Evolutionary conservation across 371 early-diverging fungal species (phyloP), one percentile per base, ranked within the genome.

Genomic region (Rhizopus stolonifer): DNA sequence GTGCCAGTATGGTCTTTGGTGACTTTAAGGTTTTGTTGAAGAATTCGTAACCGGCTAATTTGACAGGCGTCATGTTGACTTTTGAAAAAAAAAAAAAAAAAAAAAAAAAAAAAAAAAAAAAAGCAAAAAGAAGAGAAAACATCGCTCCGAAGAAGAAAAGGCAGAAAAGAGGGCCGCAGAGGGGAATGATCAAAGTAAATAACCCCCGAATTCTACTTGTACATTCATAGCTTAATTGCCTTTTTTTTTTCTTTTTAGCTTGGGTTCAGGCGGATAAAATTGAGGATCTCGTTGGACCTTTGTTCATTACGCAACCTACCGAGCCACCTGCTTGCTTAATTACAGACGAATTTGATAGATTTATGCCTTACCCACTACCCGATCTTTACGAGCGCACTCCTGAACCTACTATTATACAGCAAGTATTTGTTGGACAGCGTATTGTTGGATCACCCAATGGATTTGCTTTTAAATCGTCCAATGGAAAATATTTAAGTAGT

Each of bases 1-100:
- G 97, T 0, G 95, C 97, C 13, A 95, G 85, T 26, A 96, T 75
- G 58, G 82, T 74, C 52, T 82, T 83, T 5, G 96, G 89, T 17
- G 84, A 80, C 38, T 82, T 78, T 32, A 96, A 75, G 1, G 80
- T 72, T 61, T 81, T 67, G 17, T 65, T 56, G 74, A 80, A 95
- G 58, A 95, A 88, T 25, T 91, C 95, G 64, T 84, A 95, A 8
- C 90, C 89, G 39, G 74, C 58, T 45, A 89, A 81, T 58, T 94
- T 93, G 13, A 29, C 33, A 31, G 67, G 56, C 19, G 54, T 38
- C 40, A 56, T 52, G 22, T n/a, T 54, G 24, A 29, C 34, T 18
- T 3, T 32, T 24, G n/a, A 23, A 26, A 11, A 43, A 8, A 24
- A 4, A 29, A 29, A 11, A 1, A 39, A 14, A 23, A 33, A 3